These are phyloP conservation scores for Pleurotus eryngii DNA, from an alignment of 768 basidiomycete species.

Conservation along the genomic window DNA sequence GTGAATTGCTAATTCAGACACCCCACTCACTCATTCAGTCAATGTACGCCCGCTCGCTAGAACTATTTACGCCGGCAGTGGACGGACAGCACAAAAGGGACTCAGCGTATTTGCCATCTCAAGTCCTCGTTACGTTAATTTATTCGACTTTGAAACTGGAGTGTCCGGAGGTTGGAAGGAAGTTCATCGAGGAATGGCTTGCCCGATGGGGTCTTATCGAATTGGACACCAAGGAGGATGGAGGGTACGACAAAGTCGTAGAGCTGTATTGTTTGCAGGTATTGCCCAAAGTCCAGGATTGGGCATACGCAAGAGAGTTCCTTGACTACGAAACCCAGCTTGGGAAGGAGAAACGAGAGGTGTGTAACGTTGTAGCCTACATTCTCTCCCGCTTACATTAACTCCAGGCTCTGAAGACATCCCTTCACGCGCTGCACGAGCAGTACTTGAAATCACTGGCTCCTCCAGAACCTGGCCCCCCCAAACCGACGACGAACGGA, in stretches of 20 bases:
- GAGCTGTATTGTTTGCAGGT: constrained; percentile 76
- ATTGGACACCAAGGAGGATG: constrained; percentile 32
- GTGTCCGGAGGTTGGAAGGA: constrained; percentile 55
- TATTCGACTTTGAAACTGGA: constrained; percentile 68
- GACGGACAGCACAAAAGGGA: constrained; percentile 30
- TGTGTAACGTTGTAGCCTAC: constrained; percentile 25
- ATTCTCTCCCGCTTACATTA: constrained; percentile 10
- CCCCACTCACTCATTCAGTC: constrained; percentile 55
- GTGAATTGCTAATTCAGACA: constrained; percentile 51
- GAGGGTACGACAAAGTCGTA: constrained; percentile 68
- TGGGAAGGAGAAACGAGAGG: constrained; percentile 44
- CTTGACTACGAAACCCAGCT: constrained; percentile 72
- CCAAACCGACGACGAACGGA: neutral
- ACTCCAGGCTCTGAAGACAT: constrained; percentile 34
- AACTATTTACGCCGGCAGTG: constrained; percentile 58
- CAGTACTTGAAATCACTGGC: constrained; percentile 33
- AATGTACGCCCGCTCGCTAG: constrained; percentile 61
- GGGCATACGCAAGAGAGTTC: constrained; percentile 79
- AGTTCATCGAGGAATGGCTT: constrained; percentile 79
- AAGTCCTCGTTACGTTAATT: constrained; percentile 66
- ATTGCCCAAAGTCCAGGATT: constrained; percentile 69
- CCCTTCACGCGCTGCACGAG: constrained; percentile 38
- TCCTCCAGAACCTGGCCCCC: constrained; percentile 12
- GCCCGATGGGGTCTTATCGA: constrained; percentile 44
- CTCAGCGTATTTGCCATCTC: constrained; percentile 63